Evolutionary conservation across 1,139 yeast species (phyloP), one percentile per base, ranked within the genome.

Genomic region (Kodamaea alishanica): DNA sequence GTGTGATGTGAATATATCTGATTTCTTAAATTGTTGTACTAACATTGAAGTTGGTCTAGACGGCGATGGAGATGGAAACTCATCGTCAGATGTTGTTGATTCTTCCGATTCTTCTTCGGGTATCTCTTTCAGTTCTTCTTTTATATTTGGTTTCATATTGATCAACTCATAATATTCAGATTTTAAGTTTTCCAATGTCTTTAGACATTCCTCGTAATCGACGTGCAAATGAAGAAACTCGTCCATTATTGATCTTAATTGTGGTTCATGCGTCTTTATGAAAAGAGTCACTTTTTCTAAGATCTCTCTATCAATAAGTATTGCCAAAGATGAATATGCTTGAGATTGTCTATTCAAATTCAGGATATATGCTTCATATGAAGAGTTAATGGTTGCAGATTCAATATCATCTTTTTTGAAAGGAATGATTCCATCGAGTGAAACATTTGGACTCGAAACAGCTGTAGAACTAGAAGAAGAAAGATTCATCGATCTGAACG

Each of bases 251-350:
- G 45, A 42, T 5, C 62, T 51, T 4, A 70, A 54, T 33, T 52
- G 58, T 0, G 75, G 72, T 44, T 71, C 76, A 40, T 69, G 56
- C 6, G 46, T 41, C 40, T 68, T 70, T 24, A 71, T 54, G 43
- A 67, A 70, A 6, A 48, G 50, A 7, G 71, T 65, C 11, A 71
- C 50, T n/a, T 51, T 54, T 28, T 63, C 68, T 42, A 70, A 52
- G 1, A 70, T 65, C 30, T 61, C 60, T 22, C 58, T 51, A 41
- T 72, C 76, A 15, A 72, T 63, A 5, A 56, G 52, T 1, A 67
- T 51, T 1, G 75, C 71, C 35, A 68, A 51, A 6, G 50, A 51
- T 35, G 56, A 42, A 36, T 61, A 45, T 1, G 49, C 45, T 28
- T 50, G 51, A 2, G 71, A 55, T 40, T 67, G 72, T 4, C 45